These are phyloP conservation scores for Yarrowia sp. DNA, from an alignment of 805 yeast genomes.

Conservation along the genomic window DNA sequence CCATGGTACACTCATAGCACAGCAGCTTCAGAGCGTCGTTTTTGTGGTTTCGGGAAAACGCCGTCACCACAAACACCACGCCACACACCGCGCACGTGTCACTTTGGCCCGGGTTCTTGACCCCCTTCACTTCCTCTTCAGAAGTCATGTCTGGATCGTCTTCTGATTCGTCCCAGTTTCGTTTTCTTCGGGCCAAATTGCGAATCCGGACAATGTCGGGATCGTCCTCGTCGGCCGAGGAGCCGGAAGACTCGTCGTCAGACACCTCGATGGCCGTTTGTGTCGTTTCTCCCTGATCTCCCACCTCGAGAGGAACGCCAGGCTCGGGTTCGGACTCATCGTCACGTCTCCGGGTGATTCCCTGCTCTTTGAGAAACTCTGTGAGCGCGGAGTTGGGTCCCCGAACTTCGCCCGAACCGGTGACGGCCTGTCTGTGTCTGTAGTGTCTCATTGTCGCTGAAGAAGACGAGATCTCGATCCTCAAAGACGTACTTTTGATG, in stretches of 20 bases:
- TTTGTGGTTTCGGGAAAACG: constrained; percentile 61
- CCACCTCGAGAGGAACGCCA: neutral
- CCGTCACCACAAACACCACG: constrained; percentile 63
- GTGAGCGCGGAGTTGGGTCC: constrained; percentile 81
- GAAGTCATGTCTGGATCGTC: constrained; percentile 45
- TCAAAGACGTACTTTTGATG: neutral
- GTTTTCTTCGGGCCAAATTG: constrained; percentile 40
- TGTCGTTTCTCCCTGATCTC: constrained; percentile 6
- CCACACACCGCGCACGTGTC: constrained; percentile 63
- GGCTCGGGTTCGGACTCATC: constrained; percentile 40
- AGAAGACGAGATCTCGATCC: neutral
- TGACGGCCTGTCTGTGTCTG: constrained; percentile 18
- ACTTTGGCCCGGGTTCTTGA: constrained; percentile 37
- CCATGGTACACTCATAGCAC: constrained; percentile 53
- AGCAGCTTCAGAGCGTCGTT: constrained; percentile 70
- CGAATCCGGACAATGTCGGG: constrained; percentile 42
- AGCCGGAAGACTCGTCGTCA: neutral
- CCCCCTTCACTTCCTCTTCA: constrained; percentile 44
- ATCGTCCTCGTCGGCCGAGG: constrained; percentile 25
- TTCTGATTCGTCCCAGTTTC: constrained; percentile 41
- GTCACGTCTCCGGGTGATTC: constrained; percentile 83
- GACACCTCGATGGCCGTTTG: constrained; percentile 15
- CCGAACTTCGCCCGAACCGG: constrained; percentile 48
- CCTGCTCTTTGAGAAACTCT: constrained; percentile 85
- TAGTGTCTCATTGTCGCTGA: constrained; percentile 11